Percentiles rank a stretch among this genome's conserved stretches.
phyloP scores from a whole-genome alignment of 176 grass and related monocot species.

The Melocanna baccifera region DNA sequence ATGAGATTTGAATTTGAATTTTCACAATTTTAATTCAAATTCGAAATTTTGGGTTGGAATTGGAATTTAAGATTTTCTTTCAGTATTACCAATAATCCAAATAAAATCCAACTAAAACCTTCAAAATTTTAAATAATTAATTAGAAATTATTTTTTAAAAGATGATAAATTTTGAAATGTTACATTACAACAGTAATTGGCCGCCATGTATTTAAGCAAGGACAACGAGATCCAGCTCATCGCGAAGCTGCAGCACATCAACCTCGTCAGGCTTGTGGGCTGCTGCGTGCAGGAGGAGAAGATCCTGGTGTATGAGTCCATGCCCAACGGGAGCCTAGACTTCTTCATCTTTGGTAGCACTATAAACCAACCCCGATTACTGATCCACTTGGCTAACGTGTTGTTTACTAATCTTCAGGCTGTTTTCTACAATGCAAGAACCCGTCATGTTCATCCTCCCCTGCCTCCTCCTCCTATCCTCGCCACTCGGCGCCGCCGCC shows the following conservation, averaged over 20 bases:
- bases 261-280: constrained; percentile 50
- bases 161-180: no score
- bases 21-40: no score
- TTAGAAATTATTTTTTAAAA: no score
- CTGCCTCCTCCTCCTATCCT: not conserved
- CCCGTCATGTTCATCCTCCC: not conserved
- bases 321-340: constrained; percentile 65
- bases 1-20: no score
- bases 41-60: no score
- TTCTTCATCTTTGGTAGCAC: constrained; percentile 44
- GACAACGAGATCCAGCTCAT: constrained; percentile 60
- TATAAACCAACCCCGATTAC: not conserved
- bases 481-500: not conserved
- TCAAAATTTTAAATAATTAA: no score
- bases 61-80: no score
- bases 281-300: constrained; percentile 70
- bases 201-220: not conserved
- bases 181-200: no score
- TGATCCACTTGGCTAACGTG: not conserved
- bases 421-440: not conserved
- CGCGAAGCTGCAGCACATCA: constrained; percentile 67
- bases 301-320: constrained; percentile 42
- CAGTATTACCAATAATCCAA: no score
- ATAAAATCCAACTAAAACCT: no score
- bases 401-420: no score